Conservation (phyloP, 495 filamentous ascomycete genomes). For the Aspergillus haitiensis region DNA sequence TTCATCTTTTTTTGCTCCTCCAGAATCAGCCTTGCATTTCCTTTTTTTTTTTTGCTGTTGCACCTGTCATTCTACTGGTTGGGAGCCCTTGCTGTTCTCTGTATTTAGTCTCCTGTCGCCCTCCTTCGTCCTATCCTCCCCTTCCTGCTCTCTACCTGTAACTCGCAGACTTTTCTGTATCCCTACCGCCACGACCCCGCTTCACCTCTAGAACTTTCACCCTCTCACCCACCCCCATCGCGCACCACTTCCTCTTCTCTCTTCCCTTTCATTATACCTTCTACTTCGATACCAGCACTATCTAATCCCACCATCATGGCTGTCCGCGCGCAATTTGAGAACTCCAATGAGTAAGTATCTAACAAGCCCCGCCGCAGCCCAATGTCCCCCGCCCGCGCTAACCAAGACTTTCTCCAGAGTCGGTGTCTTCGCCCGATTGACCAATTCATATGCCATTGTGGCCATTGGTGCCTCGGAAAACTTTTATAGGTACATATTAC, state of each 20-base stretch:
- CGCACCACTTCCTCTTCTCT: slow-evolving; percentile 1
- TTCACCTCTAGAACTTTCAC: slow-evolving; percentile 8
- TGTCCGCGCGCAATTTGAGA: slow-evolving; percentile 91
- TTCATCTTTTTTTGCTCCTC: slow-evolving; percentile 16
- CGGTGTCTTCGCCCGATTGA: slow-evolving; percentile 93
- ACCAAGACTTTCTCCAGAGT: slow-evolving; percentile 56
- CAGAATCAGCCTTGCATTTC: slow-evolving; percentile 3
- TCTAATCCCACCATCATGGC: slow-evolving; percentile 54
- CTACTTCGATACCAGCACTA: background rate
- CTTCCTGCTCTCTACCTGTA: background rate
- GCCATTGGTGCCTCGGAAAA: slow-evolving; percentile 95
- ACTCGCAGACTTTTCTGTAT: slow-evolving; percentile 1
- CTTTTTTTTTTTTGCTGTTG: slow-evolving; percentile 8
- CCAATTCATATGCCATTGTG: slow-evolving; percentile 92
- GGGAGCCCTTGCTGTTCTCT: background rate
- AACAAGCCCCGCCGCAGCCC: background rate
- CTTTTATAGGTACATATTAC: slow-evolving; percentile 75
- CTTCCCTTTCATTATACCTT: background rate
- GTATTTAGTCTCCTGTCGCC: slow-evolving; percentile 1
- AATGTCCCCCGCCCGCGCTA: background rate
- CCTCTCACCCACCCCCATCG: slow-evolving; percentile 11
- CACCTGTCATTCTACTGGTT: background rate
- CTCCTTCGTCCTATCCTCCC: background rate
- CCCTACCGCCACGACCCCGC: slow-evolving; percentile 22
- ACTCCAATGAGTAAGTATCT: slow-evolving; percentile 86